A percentile compares a stretch with the other conserved stretches of the same genome.
These are phyloP conservation scores for Fusarium sp. DNA, from an alignment of 2,329 filamentous ascomycete genomes.

Conservation along the genomic window DNA sequence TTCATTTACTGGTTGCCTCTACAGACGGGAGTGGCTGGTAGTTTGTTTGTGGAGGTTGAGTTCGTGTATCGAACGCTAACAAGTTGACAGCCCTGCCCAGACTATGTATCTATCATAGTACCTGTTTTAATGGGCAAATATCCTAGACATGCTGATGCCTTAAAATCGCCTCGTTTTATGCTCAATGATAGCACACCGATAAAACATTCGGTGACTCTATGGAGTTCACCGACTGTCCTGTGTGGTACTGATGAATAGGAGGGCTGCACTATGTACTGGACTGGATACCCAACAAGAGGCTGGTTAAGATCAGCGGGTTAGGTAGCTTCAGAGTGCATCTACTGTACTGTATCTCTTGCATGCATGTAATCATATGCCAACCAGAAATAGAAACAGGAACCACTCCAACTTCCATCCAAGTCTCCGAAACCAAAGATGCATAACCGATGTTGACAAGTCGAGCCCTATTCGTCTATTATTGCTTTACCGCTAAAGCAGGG, in stretches of 20 bases:
- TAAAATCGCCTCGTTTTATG: neutral
- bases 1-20: neutral
- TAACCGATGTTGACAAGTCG: neutral
- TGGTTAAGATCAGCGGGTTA: constrained; percentile 8
- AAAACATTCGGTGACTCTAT: constrained; percentile 16
- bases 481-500: neutral
- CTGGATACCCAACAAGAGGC: constrained; percentile 6
- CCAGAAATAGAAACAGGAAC: neutral
- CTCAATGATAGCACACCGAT: constrained; percentile 11
- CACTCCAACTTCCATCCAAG: neutral
- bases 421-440: constrained; percentile 18
- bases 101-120: neutral
- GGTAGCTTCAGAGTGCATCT: neutral
- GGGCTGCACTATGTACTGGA: constrained; percentile 8
- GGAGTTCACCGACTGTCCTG: constrained; percentile 29
- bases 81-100: constrained; percentile 4
- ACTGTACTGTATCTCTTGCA: neutral
- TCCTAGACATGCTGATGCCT: neutral
- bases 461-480: neutral
- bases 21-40: constrained; percentile 33
- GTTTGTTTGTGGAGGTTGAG: constrained; percentile 26
- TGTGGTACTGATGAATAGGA: constrained; percentile 5
- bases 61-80: constrained; percentile 25
- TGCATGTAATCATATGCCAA: neutral
- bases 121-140: neutral